Base-by-base conservation (phyloP, 306 rosid genomes). In the Cucumis hystrix region DNA sequence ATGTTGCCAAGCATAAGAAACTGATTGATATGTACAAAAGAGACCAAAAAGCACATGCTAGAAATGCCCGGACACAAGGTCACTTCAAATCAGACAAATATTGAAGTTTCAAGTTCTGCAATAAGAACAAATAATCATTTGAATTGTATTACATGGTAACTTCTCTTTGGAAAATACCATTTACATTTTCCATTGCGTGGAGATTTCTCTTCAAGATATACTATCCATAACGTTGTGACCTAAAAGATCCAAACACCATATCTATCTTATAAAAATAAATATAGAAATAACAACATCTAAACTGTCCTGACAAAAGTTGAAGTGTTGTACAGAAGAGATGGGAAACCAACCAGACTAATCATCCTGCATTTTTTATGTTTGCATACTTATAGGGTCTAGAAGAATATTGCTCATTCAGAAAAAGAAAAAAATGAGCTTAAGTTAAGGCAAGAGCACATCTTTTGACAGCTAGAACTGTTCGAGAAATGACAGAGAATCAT, bases 1-100 rank as follows among this genome's bases (percentile, higher is more conserved):
- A 73, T 18, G 63, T 73, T 73, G 47, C 11, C 43, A 51, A 73
- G 77, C 77, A 73, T 30, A 73, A 73, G 49, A 52, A 54, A 54
- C 62, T 17, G 41, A 72, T 51, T 51, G 61, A 30, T 9, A 51
- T 51, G 76, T 28, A 51, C 59, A 15, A 14, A 14, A 16, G 37
- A 49, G 43, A 25, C 25, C n/a, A 71, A 71, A 8, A 49, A 49
- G 37, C 60, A 71, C 40, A 23, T 15, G 8, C 60, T 49, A 51
- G 54, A 71, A 71, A 7, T 49, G 33, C 43, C 25, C 59, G 8
- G 60, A 49, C 17, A 39, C 16, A 49, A 71, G 14, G 43, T 71
- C 25, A 51, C 59, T 70, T 70, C 25, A 71, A 71, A 71, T 28
- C 43, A 25, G 18, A 18, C 63, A 52, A 51, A 30, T 39, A 73